A percentile compares a stretch with the other conserved stretches of the same genome.
These are phyloP conservation scores for Dillenia suffruticosa DNA, from an alignment of 164 flowering plant species.

Conservation along the genomic window DNA sequence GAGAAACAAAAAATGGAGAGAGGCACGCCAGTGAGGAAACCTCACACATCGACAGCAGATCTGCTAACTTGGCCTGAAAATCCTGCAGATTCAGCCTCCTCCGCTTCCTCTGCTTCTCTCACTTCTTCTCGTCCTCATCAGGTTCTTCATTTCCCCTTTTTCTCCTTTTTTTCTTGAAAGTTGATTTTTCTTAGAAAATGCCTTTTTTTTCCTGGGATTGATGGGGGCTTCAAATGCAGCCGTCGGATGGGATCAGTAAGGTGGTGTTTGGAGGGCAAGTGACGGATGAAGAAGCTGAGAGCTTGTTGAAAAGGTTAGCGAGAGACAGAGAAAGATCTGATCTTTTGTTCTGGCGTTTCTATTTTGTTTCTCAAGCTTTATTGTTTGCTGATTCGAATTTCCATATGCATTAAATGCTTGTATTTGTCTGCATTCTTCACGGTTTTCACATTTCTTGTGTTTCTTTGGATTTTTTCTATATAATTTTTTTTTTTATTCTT, in stretches of 20 bases:
- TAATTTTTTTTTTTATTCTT: too few relatives aligned
- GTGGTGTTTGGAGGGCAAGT: slow-evolving; percentile 94
- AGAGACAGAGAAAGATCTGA: slow-evolving; percentile 38
- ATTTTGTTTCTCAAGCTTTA: slow-evolving; percentile 1
- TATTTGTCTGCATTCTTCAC: slow-evolving; percentile 6
- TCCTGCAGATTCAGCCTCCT: slow-evolving; percentile 40
- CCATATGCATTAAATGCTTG: too few relatives aligned
- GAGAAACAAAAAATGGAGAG: slow-evolving; percentile 48
- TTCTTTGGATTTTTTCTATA: not conserved
- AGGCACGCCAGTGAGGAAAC: slow-evolving; percentile 78
- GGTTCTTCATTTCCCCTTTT: slow-evolving; percentile 11
- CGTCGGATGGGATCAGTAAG: slow-evolving; percentile 86
- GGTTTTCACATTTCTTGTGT: slow-evolving; percentile 1
- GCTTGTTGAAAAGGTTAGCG: slow-evolving; percentile 60
- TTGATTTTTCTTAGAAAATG: slow-evolving; percentile 9
- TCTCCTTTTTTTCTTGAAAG: slow-evolving; percentile 1
- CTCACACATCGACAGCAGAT: slow-evolving; percentile 94
- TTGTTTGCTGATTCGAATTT: not conserved
- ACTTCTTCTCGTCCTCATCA: slow-evolving; percentile 53
- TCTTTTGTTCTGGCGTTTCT: not conserved
- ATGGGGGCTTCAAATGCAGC: slow-evolving; percentile 32
- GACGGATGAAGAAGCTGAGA: slow-evolving; percentile 84
- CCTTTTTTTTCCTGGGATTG: not conserved
- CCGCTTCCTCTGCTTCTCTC: slow-evolving; percentile 37
- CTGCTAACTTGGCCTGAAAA: slow-evolving; percentile 89